Evolutionary conservation across 805 yeast species (phyloP).

Genomic region (Limtongia smithiae): DNA sequence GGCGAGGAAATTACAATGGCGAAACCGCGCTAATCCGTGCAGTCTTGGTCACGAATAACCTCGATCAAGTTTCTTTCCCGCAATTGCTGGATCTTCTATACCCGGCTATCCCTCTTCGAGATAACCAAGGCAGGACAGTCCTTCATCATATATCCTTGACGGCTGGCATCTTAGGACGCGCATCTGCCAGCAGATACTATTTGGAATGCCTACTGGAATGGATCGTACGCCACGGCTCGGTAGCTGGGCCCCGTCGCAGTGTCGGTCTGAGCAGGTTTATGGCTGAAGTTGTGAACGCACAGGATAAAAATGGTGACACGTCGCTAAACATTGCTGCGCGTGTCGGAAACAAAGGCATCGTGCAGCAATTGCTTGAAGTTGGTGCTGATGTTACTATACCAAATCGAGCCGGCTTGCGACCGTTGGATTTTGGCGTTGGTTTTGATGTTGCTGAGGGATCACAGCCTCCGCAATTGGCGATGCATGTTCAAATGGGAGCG

Average conservation of each 20-base stretch:
- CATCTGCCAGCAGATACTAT: conserved; percentile 70
- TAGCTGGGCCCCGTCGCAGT: conserved; percentile 36
- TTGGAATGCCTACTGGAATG: conserved; percentile 70
- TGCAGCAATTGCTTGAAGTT: conserved; percentile 73
- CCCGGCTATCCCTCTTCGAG: conserved; percentile 65
- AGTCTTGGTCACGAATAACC: conserved; percentile 76
- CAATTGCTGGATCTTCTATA: conserved; percentile 66
- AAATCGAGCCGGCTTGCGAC: conserved; percentile 82
- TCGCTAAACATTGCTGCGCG: conserved; percentile 90
- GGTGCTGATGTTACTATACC: conserved; percentile 81
- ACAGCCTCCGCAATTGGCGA: conserved; percentile 1
- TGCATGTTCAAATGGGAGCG: background rate
- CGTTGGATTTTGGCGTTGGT: conserved; percentile 78
- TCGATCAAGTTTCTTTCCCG: conserved; percentile 72
- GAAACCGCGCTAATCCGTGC: conserved; percentile 85
- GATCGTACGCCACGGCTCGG: conserved; percentile 58
- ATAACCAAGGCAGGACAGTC: conserved; percentile 71
- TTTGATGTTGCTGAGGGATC: conserved; percentile 1
- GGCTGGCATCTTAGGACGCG: conserved; percentile 71
- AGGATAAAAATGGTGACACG: conserved; percentile 91
- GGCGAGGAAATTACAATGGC: conserved; percentile 74
- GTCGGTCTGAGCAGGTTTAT: conserved; percentile 56
- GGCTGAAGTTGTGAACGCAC: conserved; percentile 74
- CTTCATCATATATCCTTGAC: conserved; percentile 82
- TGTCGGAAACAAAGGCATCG: conserved; percentile 75